These are phyloP conservation scores for Clonostachys chloroleuca DNA, from an alignment of 2,329 filamentous ascomycete species.

Conservation along the genomic window DNA sequence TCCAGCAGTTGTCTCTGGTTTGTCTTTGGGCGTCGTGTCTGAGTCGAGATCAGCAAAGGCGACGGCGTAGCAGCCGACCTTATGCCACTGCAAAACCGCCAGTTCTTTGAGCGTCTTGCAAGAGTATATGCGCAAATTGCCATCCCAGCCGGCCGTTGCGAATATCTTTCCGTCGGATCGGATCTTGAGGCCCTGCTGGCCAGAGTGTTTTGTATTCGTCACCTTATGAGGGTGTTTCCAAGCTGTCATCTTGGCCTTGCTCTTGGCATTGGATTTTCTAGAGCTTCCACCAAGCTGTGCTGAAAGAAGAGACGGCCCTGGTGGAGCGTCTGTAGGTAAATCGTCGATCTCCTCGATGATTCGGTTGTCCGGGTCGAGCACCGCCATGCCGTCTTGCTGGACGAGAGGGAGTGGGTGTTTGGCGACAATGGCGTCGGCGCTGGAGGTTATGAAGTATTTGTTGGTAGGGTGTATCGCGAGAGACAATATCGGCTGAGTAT, in stretches of 20 bases:
- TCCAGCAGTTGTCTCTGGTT: background rate
- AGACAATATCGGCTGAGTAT: conserved; percentile 79
- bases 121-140: conserved; percentile 75
- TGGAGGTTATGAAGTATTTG: conserved; percentile 70
- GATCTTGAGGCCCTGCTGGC: conserved; percentile 77
- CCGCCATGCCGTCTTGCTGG: conserved; percentile 13
- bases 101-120: conserved; percentile 77
- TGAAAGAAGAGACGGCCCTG: conserved; percentile 14
- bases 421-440: conserved; percentile 74
- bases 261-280: conserved; percentile 2
- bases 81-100: conserved; percentile 92
- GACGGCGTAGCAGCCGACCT: conserved; percentile 78
- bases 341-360: conserved; percentile 17
- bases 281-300: conserved; percentile 7
- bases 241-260: conserved; percentile 8
- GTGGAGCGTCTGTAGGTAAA: background rate
- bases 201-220: conserved; percentile 79
- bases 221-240: conserved; percentile 51
- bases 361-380: conserved; percentile 10
- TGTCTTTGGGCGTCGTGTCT: background rate
- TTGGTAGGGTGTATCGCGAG: conserved; percentile 48
- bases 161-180: conserved; percentile 80
- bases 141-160: conserved; percentile 91
- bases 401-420: conserved; percentile 62
- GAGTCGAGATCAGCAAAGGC: conserved; percentile 54